Conservation (phyloP, 169 alveolate species). For the Theileria parva region DNA sequence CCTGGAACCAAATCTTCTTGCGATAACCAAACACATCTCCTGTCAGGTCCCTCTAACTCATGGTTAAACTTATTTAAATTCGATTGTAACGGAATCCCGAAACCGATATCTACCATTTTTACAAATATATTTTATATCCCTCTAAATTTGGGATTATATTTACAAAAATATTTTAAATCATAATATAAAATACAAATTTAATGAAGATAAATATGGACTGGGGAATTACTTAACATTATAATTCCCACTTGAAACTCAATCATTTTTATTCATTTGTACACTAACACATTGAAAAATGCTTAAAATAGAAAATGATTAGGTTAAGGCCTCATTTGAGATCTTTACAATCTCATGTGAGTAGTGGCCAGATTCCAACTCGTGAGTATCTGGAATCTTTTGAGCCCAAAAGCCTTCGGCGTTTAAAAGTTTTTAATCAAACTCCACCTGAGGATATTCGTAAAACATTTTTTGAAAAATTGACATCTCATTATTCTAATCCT, state of each 20-base stretch:
- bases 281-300: background rate
- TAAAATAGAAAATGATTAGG: constrained; percentile 27
- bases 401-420: constrained; percentile 65
- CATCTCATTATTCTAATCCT: constrained; percentile 76
- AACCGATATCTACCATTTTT: constrained; percentile 37
- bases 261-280: constrained; percentile 4
- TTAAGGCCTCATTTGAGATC: constrained; percentile 34
- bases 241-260: background rate
- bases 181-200: background rate
- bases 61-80: background rate
- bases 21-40: constrained; percentile 53
- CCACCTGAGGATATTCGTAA: constrained; percentile 77
- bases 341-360: constrained; percentile 55
- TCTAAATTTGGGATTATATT: background rate
- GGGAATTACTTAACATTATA: background rate
- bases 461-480: constrained; percentile 70
- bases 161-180: background rate
- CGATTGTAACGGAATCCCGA: constrained; percentile 43
- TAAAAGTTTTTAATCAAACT: constrained; percentile 70
- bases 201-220: background rate
- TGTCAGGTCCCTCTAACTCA: background rate
- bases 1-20: constrained; percentile 27
- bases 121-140: constrained; percentile 6
- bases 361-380: constrained; percentile 67
- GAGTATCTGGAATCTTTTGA: constrained; percentile 67